Percentiles rank a stretch among this genome's conserved stretches.
These are phyloP conservation scores for Dissophora ornata DNA, from an alignment of 192 early-diverging fungal species.

Conservation along the genomic window DNA sequence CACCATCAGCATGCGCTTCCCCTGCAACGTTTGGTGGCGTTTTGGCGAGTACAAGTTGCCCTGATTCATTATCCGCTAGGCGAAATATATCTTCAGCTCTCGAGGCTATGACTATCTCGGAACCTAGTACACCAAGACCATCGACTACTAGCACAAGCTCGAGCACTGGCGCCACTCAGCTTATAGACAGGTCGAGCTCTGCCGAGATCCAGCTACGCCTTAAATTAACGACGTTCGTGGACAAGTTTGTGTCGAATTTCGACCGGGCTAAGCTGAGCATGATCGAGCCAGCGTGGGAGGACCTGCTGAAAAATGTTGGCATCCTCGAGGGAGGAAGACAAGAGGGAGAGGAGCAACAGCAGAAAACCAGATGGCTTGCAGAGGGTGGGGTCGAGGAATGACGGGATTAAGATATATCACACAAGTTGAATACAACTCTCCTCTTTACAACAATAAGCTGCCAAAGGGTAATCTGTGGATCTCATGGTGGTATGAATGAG, in stretches of 20 bases:
- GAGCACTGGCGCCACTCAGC: background rate
- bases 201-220: conserved; percentile 24
- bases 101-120: background rate
- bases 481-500: too few relatives aligned
- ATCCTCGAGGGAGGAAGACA: background rate
- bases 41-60: too few relatives aligned
- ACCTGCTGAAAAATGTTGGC: conserved; percentile 6
- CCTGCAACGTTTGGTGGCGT: too few relatives aligned
- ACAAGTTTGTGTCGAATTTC: conserved; percentile 45
- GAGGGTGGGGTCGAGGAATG: too few relatives aligned
- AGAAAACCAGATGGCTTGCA: too few relatives aligned
- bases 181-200: conserved; percentile 9
- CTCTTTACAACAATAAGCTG: too few relatives aligned
- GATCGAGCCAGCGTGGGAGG: conserved; percentile 33
- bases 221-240: conserved; percentile 33
- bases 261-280: conserved; percentile 25
- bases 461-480: too few relatives aligned
- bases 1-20: background rate
- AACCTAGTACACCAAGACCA: background rate
- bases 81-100: too few relatives aligned
- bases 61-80: too few relatives aligned
- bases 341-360: too few relatives aligned
- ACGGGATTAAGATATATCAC: too few relatives aligned
- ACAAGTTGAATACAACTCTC: too few relatives aligned
- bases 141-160: background rate